Conservation (phyloP, 257 asterid species). For the Penstemon barbatus region DNA sequence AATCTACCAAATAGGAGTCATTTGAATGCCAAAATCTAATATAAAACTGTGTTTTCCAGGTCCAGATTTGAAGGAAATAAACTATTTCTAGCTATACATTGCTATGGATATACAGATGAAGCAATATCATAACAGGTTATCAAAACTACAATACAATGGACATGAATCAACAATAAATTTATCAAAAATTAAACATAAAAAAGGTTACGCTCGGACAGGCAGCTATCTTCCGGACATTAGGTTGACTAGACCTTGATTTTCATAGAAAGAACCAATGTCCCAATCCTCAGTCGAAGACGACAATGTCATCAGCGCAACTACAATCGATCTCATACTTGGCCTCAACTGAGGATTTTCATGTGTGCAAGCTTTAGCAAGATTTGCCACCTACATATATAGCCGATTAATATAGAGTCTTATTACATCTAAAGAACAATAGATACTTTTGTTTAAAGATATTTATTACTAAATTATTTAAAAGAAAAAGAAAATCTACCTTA, state of each 20-base stretch:
- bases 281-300: conserved; percentile 82
- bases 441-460: neutral
- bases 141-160: neutral
- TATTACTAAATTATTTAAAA: too few species aligned
- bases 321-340: conserved; percentile 91
- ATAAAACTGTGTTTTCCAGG: too few species aligned
- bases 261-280: conserved; percentile 70
- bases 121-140: too few species aligned
- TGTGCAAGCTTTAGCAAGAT: conserved; percentile 78
- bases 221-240: conserved; percentile 64
- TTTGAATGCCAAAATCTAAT: too few species aligned
- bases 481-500: conserved; percentile 44
- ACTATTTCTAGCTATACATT: too few species aligned
- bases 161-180: neutral
- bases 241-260: conserved; percentile 61
- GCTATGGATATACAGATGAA: too few species aligned
- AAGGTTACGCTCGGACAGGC: neutral
- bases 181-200: neutral
- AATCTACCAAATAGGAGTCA: too few species aligned
- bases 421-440: neutral
- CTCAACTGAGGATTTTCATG: conserved; percentile 79
- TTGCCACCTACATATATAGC: conserved; percentile 54
- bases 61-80: too few species aligned
- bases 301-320: conserved; percentile 85
- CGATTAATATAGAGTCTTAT: neutral